phyloP scores from a whole-genome alignment of 306 rosid species.

The Bauhinia variegata region DNA sequence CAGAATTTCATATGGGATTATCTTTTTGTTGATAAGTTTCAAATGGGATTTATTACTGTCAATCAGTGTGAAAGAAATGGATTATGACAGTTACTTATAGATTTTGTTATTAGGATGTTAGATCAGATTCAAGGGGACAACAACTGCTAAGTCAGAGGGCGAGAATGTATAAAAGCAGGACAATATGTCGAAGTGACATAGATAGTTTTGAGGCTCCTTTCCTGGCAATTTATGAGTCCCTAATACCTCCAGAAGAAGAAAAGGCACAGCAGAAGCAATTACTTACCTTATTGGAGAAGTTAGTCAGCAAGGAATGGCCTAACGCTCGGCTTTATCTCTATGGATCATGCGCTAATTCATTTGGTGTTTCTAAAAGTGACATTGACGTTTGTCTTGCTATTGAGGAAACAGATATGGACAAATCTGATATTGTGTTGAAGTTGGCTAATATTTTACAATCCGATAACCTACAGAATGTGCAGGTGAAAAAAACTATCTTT shows the following conservation, averaged over 20 bases:
- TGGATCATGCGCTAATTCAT: conserved; percentile 97
- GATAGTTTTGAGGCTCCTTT: conserved; percentile 61
- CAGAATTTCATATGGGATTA: too few species aligned
- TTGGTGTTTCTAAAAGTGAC: conserved; percentile 91
- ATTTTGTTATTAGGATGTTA: conserved; percentile 67
- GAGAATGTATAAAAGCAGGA: conserved; percentile 61
- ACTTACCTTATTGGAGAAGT: conserved; percentile 61
- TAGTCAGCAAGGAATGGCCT: conserved; percentile 81
- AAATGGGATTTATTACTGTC: conserved; percentile 13
- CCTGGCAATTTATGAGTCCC: conserved; percentile 63
- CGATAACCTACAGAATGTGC: conserved; percentile 88
- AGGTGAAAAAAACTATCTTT: too few species aligned
- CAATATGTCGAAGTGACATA: conserved; percentile 73
- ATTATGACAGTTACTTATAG: conserved; percentile 34
- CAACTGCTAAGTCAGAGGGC: conserved; percentile 64
- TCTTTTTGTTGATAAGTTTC: conserved; percentile 6
- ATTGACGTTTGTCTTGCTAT: conserved; percentile 92
- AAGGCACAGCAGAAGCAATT: conserved; percentile 80
- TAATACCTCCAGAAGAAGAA: conserved; percentile 90
- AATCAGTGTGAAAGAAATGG: conserved; percentile 12
- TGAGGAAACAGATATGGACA: conserved; percentile 65
- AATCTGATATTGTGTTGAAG: conserved; percentile 71
- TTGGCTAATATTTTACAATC: conserved; percentile 84
- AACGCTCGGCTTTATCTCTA: conserved; percentile 74
- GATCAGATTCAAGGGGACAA: conserved; percentile 78